A percentile compares a stretch with the other conserved stretches of the same genome.
Evolutionary conservation across 495 filamentous ascomycete genomes (phyloP).

Genomic region (Pseudomonodictys pantanalensis): DNA sequence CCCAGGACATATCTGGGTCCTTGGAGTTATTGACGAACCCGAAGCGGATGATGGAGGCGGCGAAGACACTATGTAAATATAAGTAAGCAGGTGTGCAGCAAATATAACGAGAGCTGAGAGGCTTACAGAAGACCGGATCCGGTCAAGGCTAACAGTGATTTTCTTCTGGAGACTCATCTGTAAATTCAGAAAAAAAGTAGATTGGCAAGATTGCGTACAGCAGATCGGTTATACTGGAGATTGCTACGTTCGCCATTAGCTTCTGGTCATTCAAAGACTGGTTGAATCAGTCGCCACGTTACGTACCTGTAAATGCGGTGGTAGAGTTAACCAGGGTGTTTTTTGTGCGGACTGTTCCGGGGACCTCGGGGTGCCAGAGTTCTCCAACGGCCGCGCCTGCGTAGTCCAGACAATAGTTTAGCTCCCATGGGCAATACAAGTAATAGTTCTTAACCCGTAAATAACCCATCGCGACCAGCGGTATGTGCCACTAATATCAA

Average conservation of each 20-base stretch:
- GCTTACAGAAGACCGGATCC: constrained; percentile 16
- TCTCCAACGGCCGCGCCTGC: constrained; percentile 8
- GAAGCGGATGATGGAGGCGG: constrained; percentile 4
- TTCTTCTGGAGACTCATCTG: constrained; percentile 1
- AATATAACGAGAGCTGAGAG: no score
- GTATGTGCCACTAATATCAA: constrained; percentile 9
- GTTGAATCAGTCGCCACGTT: no score
- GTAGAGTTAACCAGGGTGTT: no score
- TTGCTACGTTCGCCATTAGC: no score
- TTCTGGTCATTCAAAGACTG: no score
- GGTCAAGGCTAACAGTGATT: not conserved
- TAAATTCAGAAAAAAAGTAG: no score
- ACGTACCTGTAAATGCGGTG: no score
- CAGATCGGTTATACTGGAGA: no score
- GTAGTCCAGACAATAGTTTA: constrained; percentile 4
- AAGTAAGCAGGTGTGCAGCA: not conserved
- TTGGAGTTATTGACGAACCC: constrained; percentile 8
- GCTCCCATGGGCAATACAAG: not conserved
- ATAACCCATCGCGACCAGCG: not conserved
- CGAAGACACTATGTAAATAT: constrained; percentile 3
- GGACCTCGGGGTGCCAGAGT: constrained; percentile 4
- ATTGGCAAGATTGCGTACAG: no score
- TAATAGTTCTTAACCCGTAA: constrained; percentile 1
- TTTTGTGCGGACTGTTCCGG: no score
- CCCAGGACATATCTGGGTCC: constrained; percentile 1